Conservation (phyloP, 2,329 filamentous ascomycete genomes). For the Alternaria dauci region DNA sequence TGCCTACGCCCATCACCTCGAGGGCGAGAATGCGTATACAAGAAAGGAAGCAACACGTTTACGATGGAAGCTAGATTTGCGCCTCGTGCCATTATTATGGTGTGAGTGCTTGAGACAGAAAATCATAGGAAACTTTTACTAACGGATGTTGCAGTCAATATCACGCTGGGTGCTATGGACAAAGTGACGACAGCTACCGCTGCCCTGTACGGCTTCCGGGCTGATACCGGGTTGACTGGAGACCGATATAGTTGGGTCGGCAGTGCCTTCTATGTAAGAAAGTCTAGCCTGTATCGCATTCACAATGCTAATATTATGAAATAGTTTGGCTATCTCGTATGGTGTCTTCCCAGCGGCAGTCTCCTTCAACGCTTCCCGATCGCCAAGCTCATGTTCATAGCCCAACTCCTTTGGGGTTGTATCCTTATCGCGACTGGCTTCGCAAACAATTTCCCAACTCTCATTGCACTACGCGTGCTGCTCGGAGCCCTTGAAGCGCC, state of each 20-base stretch:
- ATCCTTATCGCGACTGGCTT: slow-evolving; percentile 26
- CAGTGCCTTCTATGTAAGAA: slow-evolving; percentile 22
- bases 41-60: slow-evolving; percentile 34
- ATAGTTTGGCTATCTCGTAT: slow-evolving; percentile 33
- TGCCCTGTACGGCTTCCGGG: slow-evolving; percentile 35
- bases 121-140: neutral
- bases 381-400: slow-evolving; percentile 27
- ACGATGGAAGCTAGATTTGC: slow-evolving; percentile 55
- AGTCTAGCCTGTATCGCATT: neutral
- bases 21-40: slow-evolving; percentile 40
- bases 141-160: slow-evolving; percentile 20
- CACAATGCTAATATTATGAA: neutral
- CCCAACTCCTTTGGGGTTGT: slow-evolving; percentile 25
- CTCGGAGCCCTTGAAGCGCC: slow-evolving; percentile 65
- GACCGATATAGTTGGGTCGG: slow-evolving; percentile 37
- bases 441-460: slow-evolving; percentile 47
- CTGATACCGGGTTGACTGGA: slow-evolving; percentile 31
- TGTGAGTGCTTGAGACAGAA: slow-evolving; percentile 4
- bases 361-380: slow-evolving; percentile 33
- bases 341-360: slow-evolving; percentile 26
- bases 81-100: slow-evolving; percentile 54
- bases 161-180: slow-evolving; percentile 28
- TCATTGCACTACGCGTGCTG: slow-evolving; percentile 62
- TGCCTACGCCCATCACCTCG: slow-evolving; percentile 37
- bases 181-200: slow-evolving; percentile 32